Conservation (phyloP, 2,329 filamentous ascomycete species). For the Clathrospora elynae region DNA sequence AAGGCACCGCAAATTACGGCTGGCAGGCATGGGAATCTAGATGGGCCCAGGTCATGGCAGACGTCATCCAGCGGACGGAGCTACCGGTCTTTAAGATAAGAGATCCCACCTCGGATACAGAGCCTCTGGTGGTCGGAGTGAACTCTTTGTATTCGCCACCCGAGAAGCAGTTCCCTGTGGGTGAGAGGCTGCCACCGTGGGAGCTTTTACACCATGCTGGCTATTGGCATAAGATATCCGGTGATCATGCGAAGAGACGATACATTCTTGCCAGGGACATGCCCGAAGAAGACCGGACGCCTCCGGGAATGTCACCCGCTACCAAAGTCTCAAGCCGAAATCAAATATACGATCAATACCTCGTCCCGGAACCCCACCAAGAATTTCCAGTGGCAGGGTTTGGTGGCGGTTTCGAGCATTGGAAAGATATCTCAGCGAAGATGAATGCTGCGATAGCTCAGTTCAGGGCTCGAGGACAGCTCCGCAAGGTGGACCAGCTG, state of each 20-base stretch:
- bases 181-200: slow-evolving; percentile 62
- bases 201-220: slow-evolving; percentile 65
- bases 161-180: slow-evolving; percentile 57
- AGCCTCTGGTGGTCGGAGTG: slow-evolving; percentile 35
- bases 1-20: slow-evolving; percentile 85
- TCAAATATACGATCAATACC: slow-evolving; percentile 63
- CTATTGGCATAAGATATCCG: slow-evolving; percentile 64
- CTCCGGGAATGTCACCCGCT: slow-evolving; percentile 61
- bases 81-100: slow-evolving; percentile 52
- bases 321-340: slow-evolving; percentile 60
- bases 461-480: slow-evolving; percentile 59
- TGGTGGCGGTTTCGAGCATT: slow-evolving; percentile 57
- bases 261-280: slow-evolving; percentile 60
- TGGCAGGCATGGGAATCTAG: slow-evolving; percentile 93
- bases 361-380: slow-evolving; percentile 63
- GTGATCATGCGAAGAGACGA: slow-evolving; percentile 57
- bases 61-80: slow-evolving; percentile 61
- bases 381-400: slow-evolving; percentile 56
- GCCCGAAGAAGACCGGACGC: slow-evolving; percentile 62
- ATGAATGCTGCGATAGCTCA: slow-evolving; percentile 56
- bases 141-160: slow-evolving; percentile 53
- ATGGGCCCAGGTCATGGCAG: slow-evolving; percentile 66
- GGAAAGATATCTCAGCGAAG: slow-evolving; percentile 55
- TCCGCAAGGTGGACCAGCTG: slow-evolving; percentile 60
- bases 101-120: slow-evolving; percentile 24